phyloP scores from a whole-genome alignment of 1,284 basidiomycete genomes.

The Rhodotorula sp. region DNA sequence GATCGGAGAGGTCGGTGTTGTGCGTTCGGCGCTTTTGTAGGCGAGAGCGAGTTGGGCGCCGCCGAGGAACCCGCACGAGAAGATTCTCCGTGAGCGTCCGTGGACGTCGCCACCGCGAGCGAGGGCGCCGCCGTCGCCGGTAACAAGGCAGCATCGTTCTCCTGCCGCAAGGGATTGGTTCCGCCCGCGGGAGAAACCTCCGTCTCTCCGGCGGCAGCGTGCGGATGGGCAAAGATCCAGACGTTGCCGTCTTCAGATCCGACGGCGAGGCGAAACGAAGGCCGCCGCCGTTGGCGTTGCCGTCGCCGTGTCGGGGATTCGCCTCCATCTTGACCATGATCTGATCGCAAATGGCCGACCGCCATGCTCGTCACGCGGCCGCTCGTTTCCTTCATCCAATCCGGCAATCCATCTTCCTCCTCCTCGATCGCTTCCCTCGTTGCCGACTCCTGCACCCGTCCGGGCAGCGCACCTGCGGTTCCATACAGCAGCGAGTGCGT shows the following conservation, averaged over 20 bases:
- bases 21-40: not conserved
- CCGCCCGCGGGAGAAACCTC: too few relatives aligned
- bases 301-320: not conserved
- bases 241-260: constrained; percentile 33
- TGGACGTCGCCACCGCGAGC: too few relatives aligned
- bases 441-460: too few relatives aligned
- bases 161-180: too few relatives aligned
- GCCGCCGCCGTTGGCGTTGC: not conserved
- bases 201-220: too few relatives aligned
- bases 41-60: not conserved
- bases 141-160: too few relatives aligned
- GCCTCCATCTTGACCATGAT: not conserved
- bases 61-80: not conserved
- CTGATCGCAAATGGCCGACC: not conserved
- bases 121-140: too few relatives aligned
- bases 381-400: constrained; percentile 32
- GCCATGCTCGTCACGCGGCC: constrained; percentile 23
- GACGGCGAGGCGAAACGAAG: constrained; percentile 14
- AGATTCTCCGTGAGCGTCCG: not conserved
- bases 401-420: constrained; percentile 4
- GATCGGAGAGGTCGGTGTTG: not conserved
- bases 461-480: not conserved
- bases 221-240: constrained; percentile 33
- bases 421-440: not conserved
- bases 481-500: constrained; percentile 8